Evolutionary conservation across 345 rosid genomes (phyloP).

Genomic region (Acer saccharum): DNA sequence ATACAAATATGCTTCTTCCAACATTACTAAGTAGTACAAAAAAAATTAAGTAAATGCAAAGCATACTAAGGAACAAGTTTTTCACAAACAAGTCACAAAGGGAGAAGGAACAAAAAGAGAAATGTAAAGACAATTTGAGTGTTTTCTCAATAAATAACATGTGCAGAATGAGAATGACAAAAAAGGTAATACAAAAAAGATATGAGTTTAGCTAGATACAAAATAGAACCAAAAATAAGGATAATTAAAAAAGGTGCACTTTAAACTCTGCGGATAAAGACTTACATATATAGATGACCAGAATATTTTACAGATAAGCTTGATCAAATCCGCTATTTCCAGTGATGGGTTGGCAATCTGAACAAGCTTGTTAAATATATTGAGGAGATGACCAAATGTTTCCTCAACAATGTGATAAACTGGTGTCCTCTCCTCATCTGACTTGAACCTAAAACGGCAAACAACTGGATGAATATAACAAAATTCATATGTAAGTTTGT

Average conservation of each 20-base stretch:
- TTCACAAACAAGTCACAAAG: background rate
- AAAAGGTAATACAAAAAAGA: background rate
- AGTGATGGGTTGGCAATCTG: slow-evolving; percentile 80
- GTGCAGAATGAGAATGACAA: background rate
- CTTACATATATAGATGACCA: slow-evolving; percentile 99
- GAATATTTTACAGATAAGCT: slow-evolving; percentile 97
- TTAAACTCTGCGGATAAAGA: slow-evolving; percentile 9
- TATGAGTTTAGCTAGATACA: background rate
- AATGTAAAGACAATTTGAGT: background rate
- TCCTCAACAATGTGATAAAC: slow-evolving; percentile 82
- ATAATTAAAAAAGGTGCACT: background rate
- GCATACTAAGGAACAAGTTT: background rate
- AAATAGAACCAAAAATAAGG: background rate
- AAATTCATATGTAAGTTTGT: background rate
- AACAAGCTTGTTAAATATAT: slow-evolving; percentile 76
- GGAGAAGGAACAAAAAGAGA: background rate
- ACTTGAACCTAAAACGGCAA: slow-evolving; percentile 76
- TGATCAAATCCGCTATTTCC: slow-evolving; percentile 89
- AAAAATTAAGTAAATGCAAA: background rate
- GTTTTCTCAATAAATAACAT: background rate
- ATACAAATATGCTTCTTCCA: background rate
- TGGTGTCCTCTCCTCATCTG: slow-evolving; percentile 94
- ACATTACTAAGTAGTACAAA: background rate
- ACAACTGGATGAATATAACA: background rate
- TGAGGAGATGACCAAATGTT: slow-evolving; percentile 82